Evolutionary conservation across 1,139 yeast genomes (phyloP), one percentile per base, ranked within the genome.

Genomic region (Candida tetrigidarum): DNA sequence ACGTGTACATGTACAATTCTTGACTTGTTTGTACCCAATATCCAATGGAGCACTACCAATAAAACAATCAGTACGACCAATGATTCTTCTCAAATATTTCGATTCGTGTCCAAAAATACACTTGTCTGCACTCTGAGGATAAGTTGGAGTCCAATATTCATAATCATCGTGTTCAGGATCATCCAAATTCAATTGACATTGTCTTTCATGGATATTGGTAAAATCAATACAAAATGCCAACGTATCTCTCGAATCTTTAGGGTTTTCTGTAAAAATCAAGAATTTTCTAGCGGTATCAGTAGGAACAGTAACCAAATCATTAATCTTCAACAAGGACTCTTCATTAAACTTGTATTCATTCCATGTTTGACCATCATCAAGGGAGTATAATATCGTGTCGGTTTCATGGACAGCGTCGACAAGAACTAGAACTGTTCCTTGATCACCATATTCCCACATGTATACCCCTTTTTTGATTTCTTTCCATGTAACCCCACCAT

Each of bases 371-470:
- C 99, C 99, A 54, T 85, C 87, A 64, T 93, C 93, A 22, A 84
- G 63, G 0, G 97, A 86, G 56, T 84, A 92, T 1, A 67, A 56
- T 2, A 93, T 50, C 0, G 67, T 63, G 50, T 89, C 74, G 0
- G 97, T 85, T 23, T 71, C 69, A 4, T 78, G 80, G 7, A 63
- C 69, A 18, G 80, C 80, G 42, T 81, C 74, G 4, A 86, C 93
- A 41, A 92, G 64, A 1, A 87, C 90, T 47, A 93, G 68, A 35
- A 95, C 78, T 1, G 96, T 83, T 6, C 99, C 99, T 54, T 91
- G 86, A 62, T 95, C 99, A 48, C 98, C 99, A 64, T 76, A 93
- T 63, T 92, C 98, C 98, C 98, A 95, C 81, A 86, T 86, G 57
- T 79, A 78, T 0, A 81, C 78, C 1, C 96, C 96, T 50, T 85